Conservation (phyloP, 2,329 filamentous ascomycete species). For the Penicillium italicum region DNA sequence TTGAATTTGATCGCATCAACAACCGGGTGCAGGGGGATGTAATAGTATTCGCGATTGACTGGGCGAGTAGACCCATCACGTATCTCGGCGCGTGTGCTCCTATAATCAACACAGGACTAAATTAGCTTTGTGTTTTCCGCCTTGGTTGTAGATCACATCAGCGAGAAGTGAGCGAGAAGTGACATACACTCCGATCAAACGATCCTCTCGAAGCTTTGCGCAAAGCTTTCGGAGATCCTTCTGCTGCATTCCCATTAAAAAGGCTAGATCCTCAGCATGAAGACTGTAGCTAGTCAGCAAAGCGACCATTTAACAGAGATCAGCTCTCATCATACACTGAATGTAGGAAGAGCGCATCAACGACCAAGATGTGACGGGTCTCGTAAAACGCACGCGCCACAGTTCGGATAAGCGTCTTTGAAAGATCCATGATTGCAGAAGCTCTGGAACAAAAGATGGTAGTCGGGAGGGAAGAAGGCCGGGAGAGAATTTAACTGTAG, state of each 20-base stretch:
- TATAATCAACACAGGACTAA: constrained; percentile 32
- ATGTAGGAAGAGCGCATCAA: constrained; percentile 75
- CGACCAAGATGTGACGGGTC: constrained; percentile 74
- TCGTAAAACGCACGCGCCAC: constrained; percentile 83
- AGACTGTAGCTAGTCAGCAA: constrained; percentile 50
- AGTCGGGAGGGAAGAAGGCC: neutral
- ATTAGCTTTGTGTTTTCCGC: constrained; percentile 14
- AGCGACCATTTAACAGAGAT: neutral
- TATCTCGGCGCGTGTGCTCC: constrained; percentile 70
- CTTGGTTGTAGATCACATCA: neutral
- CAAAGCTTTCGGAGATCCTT: constrained; percentile 91
- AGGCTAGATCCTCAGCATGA: constrained; percentile 81
- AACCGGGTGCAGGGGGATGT: constrained; percentile 88
- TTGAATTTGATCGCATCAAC: constrained; percentile 97
- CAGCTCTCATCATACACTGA: constrained; percentile 54
- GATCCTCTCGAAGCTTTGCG: constrained; percentile 78
- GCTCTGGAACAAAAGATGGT: neutral
- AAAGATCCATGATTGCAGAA: constrained; percentile 55
- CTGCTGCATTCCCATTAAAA: constrained; percentile 81
- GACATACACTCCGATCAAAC: constrained; percentile 73
- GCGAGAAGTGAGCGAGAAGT: constrained; percentile 2
- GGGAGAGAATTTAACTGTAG: neutral
- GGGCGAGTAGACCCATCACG: constrained; percentile 78
- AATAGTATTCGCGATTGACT: constrained; percentile 89
- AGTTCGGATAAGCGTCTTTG: constrained; percentile 77